phyloP scores from a whole-genome alignment of 371 early-diverging fungal species.

The Rhizopus microsporus region DNA sequence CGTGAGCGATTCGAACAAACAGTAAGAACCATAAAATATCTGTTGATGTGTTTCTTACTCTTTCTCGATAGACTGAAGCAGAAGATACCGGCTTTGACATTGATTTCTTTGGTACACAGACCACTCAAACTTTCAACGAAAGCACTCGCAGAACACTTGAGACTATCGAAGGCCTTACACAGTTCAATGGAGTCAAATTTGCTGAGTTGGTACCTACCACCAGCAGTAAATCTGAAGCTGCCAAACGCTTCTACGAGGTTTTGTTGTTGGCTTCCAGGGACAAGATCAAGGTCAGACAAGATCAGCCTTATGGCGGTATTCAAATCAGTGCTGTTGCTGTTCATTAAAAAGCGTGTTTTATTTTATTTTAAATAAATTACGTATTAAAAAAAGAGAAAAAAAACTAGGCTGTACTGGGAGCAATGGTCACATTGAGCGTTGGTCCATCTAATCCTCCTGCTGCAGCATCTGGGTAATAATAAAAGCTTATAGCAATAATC shows the following conservation, averaged over 20 bases:
- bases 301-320: conserved; percentile 83
- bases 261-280: conserved; percentile 87
- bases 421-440: neutral
- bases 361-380: conserved; percentile 2
- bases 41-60: neutral
- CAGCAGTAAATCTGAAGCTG: conserved; percentile 64
- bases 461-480: conserved; percentile 56
- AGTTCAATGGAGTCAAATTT: conserved; percentile 14
- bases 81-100: conserved; percentile 1
- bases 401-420: neutral
- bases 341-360: neutral
- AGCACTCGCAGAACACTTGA: conserved; percentile 16
- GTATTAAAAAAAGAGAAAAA: neutral
- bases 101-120: conserved; percentile 20
- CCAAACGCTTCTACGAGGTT: conserved; percentile 87
- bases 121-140: conserved; percentile 14
- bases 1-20: neutral
- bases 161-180: neutral
- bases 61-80: neutral
- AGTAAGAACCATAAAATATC: neutral
- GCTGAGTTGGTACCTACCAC: conserved; percentile 31
- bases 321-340: conserved; percentile 48
- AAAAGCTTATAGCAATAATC: conserved; percentile 77
- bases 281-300: conserved; percentile 82
- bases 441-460: conserved; percentile 12